Conservation (phyloP, 169 alveolate genomes). For the Theileria equi region DNA sequence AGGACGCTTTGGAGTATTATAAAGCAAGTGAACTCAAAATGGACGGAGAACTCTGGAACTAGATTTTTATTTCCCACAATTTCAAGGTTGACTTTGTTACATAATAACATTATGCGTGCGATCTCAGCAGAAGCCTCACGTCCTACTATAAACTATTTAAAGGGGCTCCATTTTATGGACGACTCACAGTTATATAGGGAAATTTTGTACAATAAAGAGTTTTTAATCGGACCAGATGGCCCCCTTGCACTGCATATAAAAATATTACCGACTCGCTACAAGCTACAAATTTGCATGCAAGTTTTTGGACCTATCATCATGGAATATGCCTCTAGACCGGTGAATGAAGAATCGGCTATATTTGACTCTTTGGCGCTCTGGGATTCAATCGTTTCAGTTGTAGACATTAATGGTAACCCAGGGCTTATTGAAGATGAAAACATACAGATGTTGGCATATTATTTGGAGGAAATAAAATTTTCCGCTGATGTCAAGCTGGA, state of each 20-base stretch:
- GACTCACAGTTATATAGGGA: conserved; percentile 13
- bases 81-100: not conserved
- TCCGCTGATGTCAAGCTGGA: not conserved
- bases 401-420: conserved; percentile 9
- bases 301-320: conserved; percentile 18
- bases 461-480: not conserved
- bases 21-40: too few relatives aligned
- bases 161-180: not conserved
- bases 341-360: not conserved
- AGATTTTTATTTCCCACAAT: too few relatives aligned
- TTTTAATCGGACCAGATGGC: conserved; percentile 43
- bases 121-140: not conserved
- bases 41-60: too few relatives aligned
- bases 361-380: conserved; percentile 53
- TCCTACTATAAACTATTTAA: not conserved
- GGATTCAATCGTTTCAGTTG: conserved; percentile 19
- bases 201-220: conserved; percentile 28
- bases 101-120: not conserved
- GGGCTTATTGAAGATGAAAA: not conserved
- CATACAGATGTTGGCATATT: not conserved
- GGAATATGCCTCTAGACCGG: conserved; percentile 1
- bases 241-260: conserved; percentile 2
- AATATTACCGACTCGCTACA: conserved; percentile 1
- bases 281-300: conserved; percentile 35
- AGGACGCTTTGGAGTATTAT: too few relatives aligned